A percentile compares a stretch with the other conserved stretches of the same genome.
phyloP scores from a whole-genome alignment of 352 stramenopile genomes.

The Phytophthora uliginosa region DNA sequence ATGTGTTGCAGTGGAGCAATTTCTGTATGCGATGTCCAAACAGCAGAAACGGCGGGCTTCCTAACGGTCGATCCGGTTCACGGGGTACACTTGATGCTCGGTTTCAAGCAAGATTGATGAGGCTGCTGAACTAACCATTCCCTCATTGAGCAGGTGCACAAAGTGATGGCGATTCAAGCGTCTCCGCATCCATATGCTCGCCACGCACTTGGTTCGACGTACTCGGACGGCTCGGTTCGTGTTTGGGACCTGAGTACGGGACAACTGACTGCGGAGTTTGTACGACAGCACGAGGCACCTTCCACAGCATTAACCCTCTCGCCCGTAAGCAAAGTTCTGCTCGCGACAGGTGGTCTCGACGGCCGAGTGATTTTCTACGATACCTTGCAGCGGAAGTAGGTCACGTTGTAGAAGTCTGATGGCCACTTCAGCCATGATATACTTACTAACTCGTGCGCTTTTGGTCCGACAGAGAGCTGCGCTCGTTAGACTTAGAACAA shows the following conservation, averaged over 20 bases:
- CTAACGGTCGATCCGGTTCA: conserved; percentile 58
- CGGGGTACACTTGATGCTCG: conserved; percentile 26
- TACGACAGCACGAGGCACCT: conserved; percentile 62
- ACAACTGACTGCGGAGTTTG: conserved; percentile 67
- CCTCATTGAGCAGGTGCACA: conserved; percentile 44
- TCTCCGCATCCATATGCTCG: conserved; percentile 74
- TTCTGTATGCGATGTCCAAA: conserved; percentile 72
- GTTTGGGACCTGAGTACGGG: conserved; percentile 73
- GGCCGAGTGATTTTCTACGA: conserved; percentile 83
- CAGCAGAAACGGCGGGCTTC: conserved; percentile 57
- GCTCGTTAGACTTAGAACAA: conserved; percentile 66
- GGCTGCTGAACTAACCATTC: background rate
- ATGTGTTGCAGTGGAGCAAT: conserved; percentile 56
- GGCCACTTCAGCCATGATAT: background rate
- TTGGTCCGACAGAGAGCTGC: conserved; percentile 50
- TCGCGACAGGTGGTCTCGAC: conserved; percentile 67
- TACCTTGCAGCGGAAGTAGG: conserved; percentile 68
- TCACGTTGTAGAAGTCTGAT: background rate
- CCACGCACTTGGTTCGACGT: conserved; percentile 64
- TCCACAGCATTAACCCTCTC: conserved; percentile 70
- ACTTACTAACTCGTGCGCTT: conserved; percentile 10
- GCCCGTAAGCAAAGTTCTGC: conserved; percentile 76
- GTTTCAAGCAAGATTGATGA: background rate
- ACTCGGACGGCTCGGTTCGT: conserved; percentile 71
- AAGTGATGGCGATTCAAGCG: conserved; percentile 62